Evolutionary conservation across 2,329 filamentous ascomycete genomes (phyloP), one percentile per base, ranked within the genome.

Genomic region (Hawksworthiomyces lignivorus): DNA sequence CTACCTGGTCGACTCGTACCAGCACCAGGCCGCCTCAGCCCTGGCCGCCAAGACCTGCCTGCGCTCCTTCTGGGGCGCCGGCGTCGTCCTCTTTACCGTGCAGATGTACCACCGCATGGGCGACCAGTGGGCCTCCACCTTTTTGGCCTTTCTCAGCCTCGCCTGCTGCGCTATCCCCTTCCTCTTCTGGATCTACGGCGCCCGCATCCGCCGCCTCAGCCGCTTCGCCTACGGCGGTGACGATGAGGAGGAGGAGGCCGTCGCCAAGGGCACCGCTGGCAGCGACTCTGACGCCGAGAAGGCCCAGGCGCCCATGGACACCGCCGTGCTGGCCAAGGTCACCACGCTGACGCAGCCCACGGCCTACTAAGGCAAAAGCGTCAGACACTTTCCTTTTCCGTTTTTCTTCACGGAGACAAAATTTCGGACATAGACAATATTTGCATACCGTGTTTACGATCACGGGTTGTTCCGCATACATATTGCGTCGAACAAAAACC

Each of bases 111-210:
- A 71, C 36, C 72, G 79, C 3, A 68, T 90, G 12, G 79, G 79
- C 8, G 72, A 87, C 60, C 78, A 87, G 57, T 90, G 86, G 85
- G 86, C 86, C 0, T 79, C 77, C 37, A 72, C 73, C 0, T 68
- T 92, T 9, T 64, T 92, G 8, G 85, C 75, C 0, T 89, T 89
- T 52, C 70, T 94, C 51, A 77, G 73, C 14, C 64, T 94, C 6
- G 82, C 76, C 0, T 94, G 87, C 65, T 94, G 87, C 58, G 76
- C 70, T 1, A 94, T 94, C 50, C 87, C 87, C 0, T 94, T 82
- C 58, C 60, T 86, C 20, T 94, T 95, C 63, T 94, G 83, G 69
- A 77, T 69, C 54, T 87, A 77, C 52, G 87, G 87, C 4, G 84
- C 79, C 14, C 59, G 60, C 5, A 94, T 94, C 50, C 71, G 87